Evolutionary conservation across 768 basidiomycete species (phyloP), one percentile per base, ranked within the genome.

Genomic region (Wakefieldia striispora): DNA sequence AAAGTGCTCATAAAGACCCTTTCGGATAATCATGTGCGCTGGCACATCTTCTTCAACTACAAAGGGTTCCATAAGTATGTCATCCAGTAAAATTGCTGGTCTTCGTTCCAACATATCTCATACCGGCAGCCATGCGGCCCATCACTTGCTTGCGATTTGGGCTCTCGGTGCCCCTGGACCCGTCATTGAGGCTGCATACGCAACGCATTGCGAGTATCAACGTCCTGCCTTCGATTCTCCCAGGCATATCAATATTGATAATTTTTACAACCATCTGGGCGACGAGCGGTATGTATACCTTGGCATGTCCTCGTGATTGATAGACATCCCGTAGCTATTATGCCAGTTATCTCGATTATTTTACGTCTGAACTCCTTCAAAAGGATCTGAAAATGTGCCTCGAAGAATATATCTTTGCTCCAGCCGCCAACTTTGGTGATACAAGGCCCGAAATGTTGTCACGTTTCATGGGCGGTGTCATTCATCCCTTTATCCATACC

Each of bases 401-500:
- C 4, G 82, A 86, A 50, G 74, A 80, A 35, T 80, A 77, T 51
- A 56, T 89, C 8, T 82, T 88, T 52, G 75, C 80, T 2, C 29
- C 54, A 3, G 64, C 71, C 29, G 75, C 70, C 20, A 86, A 85
- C 56, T 68, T 73, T 38, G 55, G 49, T 20, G 3, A 23, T 27
- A 12, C 43, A 1, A 23, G 33, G 14, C 60, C 61, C 1, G 54
- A 74, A 51, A 82, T 88, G 82, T 57, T 87, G 13, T 73, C 71
- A 38, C 76, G 84, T 11, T 75, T 82, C 53, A 33, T 83, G 14
- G 72, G 72, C 1, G 83, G 82, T 3, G 58, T 84, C 8, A 23
- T 88, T 5, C 86, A 89, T 56, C 81, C 86, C 0, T 47, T 86
- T 35, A 86, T 88, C 39, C 82, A 87, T 55, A 55, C 69, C 3